A percentile compares a stretch with the other conserved stretches of the same genome.
phyloP scores from a whole-genome alignment of 352 stramenopile genomes.

The Globisporangium uncinulatum region DNA sequence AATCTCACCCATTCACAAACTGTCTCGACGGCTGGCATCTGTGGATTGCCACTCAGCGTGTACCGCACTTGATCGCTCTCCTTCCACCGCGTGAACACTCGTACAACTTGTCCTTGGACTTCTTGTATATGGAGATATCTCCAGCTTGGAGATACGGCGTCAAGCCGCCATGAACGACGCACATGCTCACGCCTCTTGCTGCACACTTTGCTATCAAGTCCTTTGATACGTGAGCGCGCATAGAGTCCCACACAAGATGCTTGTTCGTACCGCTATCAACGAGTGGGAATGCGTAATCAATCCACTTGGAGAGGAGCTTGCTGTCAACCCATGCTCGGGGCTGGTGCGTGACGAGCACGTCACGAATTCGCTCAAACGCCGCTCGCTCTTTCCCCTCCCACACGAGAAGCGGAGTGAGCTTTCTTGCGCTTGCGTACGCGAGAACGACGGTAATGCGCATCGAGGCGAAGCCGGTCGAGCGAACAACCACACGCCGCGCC shows the following conservation, averaged over 20 bases:
- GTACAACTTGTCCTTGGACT: conserved; percentile 5
- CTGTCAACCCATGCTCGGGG: neutral
- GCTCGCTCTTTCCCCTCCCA: neutral
- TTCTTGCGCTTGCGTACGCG: neutral
- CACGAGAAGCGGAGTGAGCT: neutral
- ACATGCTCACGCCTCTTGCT: neutral
- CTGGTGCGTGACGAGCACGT: neutral
- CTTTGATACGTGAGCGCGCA: neutral
- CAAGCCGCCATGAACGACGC: conserved; percentile 1
- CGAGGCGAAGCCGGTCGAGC: neutral
- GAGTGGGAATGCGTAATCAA: neutral
- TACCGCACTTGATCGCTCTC: neutral
- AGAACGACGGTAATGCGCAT: neutral
- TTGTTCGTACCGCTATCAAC: neutral
- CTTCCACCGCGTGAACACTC: neutral
- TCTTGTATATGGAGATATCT: conserved; percentile 6
- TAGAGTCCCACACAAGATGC: neutral
- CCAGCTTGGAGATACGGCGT: conserved; percentile 5
- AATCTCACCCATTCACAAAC: neutral
- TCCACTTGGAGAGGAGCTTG: neutral
- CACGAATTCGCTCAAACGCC: neutral
- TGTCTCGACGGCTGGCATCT: neutral
- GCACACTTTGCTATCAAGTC: neutral
- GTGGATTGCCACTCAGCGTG: neutral
- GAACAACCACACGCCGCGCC: neutral